Conservation (phyloP, 129 eudicot genomes). For the Helichrysum umbraculigerum region DNA sequence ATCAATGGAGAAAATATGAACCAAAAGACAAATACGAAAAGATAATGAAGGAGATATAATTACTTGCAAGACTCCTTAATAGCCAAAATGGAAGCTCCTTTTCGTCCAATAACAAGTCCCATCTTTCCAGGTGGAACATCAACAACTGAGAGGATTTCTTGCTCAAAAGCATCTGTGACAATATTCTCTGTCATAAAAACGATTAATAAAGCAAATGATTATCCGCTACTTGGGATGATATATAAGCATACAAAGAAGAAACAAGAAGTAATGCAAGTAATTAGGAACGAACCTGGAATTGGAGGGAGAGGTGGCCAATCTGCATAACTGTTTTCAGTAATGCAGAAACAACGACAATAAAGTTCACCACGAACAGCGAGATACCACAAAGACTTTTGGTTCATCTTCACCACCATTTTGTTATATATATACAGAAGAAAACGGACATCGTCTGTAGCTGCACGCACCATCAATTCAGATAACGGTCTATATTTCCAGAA, state of each 20-base stretch:
- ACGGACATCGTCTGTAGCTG: conserved; percentile 97
- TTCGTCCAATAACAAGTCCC: conserved; percentile 85
- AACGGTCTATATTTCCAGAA: conserved; percentile 92
- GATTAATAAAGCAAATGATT: not conserved
- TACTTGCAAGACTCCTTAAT: conserved; percentile 93
- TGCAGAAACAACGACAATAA: conserved; percentile 87
- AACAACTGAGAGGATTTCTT: conserved; percentile 76
- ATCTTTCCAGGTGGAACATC: conserved; percentile 93
- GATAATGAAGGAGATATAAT: not conserved
- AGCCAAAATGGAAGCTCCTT: conserved; percentile 78
- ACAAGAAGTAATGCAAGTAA: not conserved
- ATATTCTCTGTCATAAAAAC: conserved; percentile 48
- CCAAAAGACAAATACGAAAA: not conserved
- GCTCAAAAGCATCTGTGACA: conserved; percentile 50
- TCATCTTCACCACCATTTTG: conserved; percentile 82
- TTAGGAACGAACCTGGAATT: conserved; percentile 57
- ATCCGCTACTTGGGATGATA: not conserved
- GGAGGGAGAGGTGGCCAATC: conserved; percentile 93
- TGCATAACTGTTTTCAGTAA: conserved; percentile 54
- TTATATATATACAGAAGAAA: conserved; percentile 79
- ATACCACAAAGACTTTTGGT: conserved; percentile 73
- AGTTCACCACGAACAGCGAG: conserved; percentile 91
- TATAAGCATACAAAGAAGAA: not conserved
- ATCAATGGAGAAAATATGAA: conserved; percentile 14
- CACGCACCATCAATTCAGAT: conserved; percentile 86